A percentile compares a stretch with the other conserved stretches of the same genome.
Conservation (phyloP, 306 rosid species). For the Aeschynomene evenia region DNA sequence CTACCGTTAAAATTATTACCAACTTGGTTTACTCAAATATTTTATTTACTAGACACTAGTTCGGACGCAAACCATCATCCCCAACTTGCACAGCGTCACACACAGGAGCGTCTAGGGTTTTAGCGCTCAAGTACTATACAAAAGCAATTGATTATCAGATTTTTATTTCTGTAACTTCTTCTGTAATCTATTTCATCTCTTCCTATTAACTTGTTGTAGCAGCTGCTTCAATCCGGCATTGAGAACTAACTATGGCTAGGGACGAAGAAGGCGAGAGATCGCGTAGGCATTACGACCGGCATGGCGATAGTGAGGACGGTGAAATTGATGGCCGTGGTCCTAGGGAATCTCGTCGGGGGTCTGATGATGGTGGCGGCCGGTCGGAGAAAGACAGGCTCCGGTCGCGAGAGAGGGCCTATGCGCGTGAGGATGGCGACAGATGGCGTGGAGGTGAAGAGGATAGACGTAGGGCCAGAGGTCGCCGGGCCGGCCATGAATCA, state of each 20-base stretch:
- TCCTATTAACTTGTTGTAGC: no score
- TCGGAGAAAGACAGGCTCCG: slow-evolving; percentile 21
- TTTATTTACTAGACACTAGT: no score
- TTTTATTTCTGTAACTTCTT: no score
- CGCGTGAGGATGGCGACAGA: slow-evolving; percentile 17
- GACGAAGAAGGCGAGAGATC: slow-evolving; percentile 27
- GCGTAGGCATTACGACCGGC: slow-evolving; percentile 19
- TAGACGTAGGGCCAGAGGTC: slow-evolving; percentile 30
- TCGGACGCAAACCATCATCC: no score
- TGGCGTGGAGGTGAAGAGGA: slow-evolving; percentile 35
- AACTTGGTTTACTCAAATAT: no score
- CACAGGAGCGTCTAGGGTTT: no score
- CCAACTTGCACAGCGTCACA: no score
- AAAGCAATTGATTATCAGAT: no score
- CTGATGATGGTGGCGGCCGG: slow-evolving; percentile 36
- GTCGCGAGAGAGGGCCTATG: slow-evolving; percentile 23
- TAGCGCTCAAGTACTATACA: no score
- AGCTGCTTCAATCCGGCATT: neutral
- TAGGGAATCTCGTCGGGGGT: slow-evolving; percentile 31
- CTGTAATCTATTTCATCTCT: no score
- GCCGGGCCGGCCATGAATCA: neutral
- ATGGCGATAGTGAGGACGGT: slow-evolving; percentile 12
- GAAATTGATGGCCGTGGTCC: slow-evolving; percentile 20
- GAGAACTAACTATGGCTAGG: neutral
- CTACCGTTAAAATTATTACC: no score